These are phyloP conservation scores for Glycine tomentella DNA, from an alignment of 306 rosid species.

Conservation along the genomic window DNA sequence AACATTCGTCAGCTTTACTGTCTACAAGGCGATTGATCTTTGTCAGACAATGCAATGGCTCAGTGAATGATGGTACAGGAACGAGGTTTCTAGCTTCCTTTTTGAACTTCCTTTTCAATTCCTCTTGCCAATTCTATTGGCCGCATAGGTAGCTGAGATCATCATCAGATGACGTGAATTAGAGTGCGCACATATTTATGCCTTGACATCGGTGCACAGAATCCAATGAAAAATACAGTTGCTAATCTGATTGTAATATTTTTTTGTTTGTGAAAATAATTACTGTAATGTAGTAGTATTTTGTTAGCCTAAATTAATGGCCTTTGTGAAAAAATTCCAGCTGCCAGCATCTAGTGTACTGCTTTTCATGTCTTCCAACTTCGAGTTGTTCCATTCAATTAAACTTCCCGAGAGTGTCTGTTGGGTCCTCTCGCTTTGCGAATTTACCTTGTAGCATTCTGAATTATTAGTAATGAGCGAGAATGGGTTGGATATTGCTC, in stretches of 20 bases:
- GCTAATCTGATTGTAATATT: slow-evolving; percentile 83
- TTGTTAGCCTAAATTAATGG: slow-evolving; percentile 65
- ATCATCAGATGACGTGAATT: slow-evolving; percentile 51
- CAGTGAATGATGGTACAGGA: slow-evolving; percentile 58
- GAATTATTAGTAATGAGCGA: neutral
- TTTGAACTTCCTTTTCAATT: slow-evolving; percentile 52
- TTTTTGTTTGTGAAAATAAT: slow-evolving; percentile 55
- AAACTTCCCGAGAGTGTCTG: slow-evolving; percentile 33
- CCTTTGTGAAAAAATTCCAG: slow-evolving; percentile 58
- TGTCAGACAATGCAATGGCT: slow-evolving; percentile 40
- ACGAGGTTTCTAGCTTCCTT: slow-evolving; percentile 54
- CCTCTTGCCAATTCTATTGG: slow-evolving; percentile 60
- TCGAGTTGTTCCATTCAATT: slow-evolving; percentile 36
- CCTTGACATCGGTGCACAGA: slow-evolving; percentile 59
- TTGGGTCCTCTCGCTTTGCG: neutral
- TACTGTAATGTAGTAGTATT: slow-evolving; percentile 62
- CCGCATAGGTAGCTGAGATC: slow-evolving; percentile 57
- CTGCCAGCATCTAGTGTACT: slow-evolving; percentile 45
- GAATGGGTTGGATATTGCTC: no score
- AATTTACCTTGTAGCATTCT: neutral
- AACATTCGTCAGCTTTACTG: slow-evolving; percentile 99
- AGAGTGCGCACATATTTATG: slow-evolving; percentile 55
- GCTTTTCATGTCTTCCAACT: slow-evolving; percentile 48
- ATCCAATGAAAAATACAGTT: slow-evolving; percentile 26
- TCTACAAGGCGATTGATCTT: slow-evolving; percentile 83